These are phyloP conservation scores for Trichoderma erinaceum DNA, from an alignment of 495 filamentous ascomycete species.

Conservation along the genomic window DNA sequence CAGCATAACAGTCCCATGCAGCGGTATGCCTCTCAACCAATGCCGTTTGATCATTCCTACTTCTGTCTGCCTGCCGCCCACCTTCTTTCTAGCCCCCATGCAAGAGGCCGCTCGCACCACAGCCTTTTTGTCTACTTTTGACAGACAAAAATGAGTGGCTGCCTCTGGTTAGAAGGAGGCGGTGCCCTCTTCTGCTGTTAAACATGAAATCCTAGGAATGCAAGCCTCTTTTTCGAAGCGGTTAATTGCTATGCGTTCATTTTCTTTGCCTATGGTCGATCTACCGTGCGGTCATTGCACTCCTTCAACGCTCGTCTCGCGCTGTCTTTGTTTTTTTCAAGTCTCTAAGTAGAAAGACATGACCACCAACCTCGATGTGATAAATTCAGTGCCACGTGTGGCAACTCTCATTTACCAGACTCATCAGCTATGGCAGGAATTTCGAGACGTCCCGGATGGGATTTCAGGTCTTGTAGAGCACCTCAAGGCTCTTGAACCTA, in stretches of 20 bases:
- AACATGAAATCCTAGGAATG: background rate
- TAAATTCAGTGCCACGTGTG: background rate
- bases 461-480: background rate
- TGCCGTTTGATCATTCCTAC: background rate
- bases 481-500: background rate
- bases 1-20: background rate
- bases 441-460: background rate
- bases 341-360: background rate
- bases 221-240: background rate
- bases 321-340: background rate
- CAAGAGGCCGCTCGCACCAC: background rate
- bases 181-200: background rate
- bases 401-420: constrained; percentile 3
- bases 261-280: background rate
- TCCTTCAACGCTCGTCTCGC: background rate
- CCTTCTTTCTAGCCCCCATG: background rate
- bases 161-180: background rate
- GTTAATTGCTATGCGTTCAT: background rate
- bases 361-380: constrained; percentile 9
- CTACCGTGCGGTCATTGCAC: background rate
- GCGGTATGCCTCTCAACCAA: background rate
- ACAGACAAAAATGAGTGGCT: background rate
- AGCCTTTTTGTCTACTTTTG: background rate
- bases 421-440: constrained; percentile 9
- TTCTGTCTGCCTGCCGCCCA: too few relatives aligned